phyloP scores from a whole-genome alignment of 108 stramenopile species.

The Fragilaria crotonensis region DNA sequence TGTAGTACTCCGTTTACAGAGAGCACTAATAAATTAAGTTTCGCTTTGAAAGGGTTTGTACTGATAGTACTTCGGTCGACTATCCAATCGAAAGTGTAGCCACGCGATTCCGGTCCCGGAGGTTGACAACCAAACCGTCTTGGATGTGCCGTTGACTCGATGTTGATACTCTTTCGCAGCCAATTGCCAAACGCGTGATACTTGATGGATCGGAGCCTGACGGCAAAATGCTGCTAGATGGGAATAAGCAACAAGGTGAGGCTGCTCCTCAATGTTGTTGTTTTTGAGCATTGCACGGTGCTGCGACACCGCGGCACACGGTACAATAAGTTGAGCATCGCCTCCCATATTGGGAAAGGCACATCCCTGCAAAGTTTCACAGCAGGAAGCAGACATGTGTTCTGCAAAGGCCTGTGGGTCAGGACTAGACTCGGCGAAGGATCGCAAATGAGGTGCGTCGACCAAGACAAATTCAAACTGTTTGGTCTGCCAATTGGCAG shows the following conservation, averaged over 20 bases:
- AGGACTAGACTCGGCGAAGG: slow-evolving; percentile 43
- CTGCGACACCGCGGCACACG: slow-evolving; percentile 26
- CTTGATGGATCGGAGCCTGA: slow-evolving; percentile 34
- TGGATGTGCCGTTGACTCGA: slow-evolving; percentile 8
- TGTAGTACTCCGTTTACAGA: background rate
- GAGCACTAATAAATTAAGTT: background rate
- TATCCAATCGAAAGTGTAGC: slow-evolving; percentile 77
- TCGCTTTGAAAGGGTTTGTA: slow-evolving; percentile 37
- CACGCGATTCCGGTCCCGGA: slow-evolving; percentile 75
- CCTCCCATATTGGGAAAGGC: slow-evolving; percentile 58
- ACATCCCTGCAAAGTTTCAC: slow-evolving; percentile 10
- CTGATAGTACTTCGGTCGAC: slow-evolving; percentile 75
- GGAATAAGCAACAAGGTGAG: slow-evolving; percentile 19
- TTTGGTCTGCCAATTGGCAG: background rate
- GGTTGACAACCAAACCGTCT: slow-evolving; percentile 70
- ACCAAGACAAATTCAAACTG: slow-evolving; percentile 67
- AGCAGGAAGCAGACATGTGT: slow-evolving; percentile 15
- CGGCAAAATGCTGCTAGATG: slow-evolving; percentile 56
- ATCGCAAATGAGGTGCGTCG: slow-evolving; percentile 22
- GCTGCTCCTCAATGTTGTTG: slow-evolving; percentile 1
- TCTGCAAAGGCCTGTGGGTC: slow-evolving; percentile 46
- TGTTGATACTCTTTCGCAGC: slow-evolving; percentile 29
- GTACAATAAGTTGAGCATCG: slow-evolving; percentile 48
- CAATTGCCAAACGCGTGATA: slow-evolving; percentile 40
- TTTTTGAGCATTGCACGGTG: slow-evolving; percentile 3